Percentiles rank a stretch among this genome's conserved stretches.
phyloP scores from a whole-genome alignment of 306 rosid genomes.

The Datisca glomerata region DNA sequence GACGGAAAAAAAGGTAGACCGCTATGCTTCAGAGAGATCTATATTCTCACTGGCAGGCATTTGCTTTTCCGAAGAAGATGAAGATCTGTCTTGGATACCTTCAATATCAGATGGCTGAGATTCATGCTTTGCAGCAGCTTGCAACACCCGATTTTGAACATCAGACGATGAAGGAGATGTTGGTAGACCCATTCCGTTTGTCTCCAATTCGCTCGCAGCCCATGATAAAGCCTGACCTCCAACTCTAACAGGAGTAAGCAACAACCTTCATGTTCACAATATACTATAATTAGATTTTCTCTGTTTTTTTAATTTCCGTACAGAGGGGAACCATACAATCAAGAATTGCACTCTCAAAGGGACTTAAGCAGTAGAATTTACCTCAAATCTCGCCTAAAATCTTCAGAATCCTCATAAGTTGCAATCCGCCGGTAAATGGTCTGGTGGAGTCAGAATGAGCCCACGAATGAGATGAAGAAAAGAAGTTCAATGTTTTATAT shows the following conservation, averaged over 20 bases:
- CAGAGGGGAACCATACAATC: too few species aligned
- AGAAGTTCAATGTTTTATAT: constrained; percentile 1
- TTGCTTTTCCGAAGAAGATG: constrained; percentile 35
- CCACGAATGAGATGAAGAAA: constrained; percentile 6
- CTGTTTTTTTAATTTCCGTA: too few species aligned
- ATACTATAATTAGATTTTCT: constrained; percentile 2
- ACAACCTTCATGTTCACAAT: constrained; percentile 31
- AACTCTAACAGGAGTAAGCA: constrained; percentile 53
- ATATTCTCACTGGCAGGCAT: constrained; percentile 38
- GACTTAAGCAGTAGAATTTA: constrained; percentile 15
- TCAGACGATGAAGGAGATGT: constrained; percentile 91
- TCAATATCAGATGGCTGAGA: constrained; percentile 73
- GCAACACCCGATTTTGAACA: constrained; percentile 84
- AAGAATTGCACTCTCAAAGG: background rate
- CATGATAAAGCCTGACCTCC: constrained; percentile 76
- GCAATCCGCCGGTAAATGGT: constrained; percentile 49
- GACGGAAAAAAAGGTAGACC: too few species aligned
- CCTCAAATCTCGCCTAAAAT: constrained; percentile 63
- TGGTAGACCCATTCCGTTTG: constrained; percentile 68
- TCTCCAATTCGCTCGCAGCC: constrained; percentile 85
- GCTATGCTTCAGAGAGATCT: constrained; percentile 40
- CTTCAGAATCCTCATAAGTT: constrained; percentile 54
- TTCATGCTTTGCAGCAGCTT: constrained; percentile 96
- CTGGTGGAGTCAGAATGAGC: constrained; percentile 23
- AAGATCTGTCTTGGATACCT: constrained; percentile 36